Conservation (phyloP, 2,329 filamentous ascomycete genomes). For the Apiospora koreana region DNA sequence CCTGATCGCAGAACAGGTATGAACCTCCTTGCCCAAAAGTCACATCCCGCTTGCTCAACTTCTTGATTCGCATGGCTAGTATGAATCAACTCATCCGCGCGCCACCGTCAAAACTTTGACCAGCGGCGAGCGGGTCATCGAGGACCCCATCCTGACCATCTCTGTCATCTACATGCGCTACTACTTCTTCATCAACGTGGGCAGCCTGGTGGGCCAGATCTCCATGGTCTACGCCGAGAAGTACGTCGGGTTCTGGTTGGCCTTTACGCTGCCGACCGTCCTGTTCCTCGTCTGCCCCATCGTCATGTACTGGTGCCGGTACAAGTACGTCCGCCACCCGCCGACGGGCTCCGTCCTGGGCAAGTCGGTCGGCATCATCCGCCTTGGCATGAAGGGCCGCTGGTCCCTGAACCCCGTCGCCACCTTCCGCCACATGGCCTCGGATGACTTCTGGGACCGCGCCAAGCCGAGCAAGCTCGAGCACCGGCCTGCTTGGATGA, state of each 20-base stretch:
- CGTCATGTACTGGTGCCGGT: conserved; percentile 61
- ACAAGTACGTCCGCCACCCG: conserved; percentile 60
- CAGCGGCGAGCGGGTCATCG: conserved; percentile 59
- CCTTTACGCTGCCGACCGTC: conserved; percentile 67
- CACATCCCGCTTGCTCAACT: background rate
- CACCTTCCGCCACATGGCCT: conserved; percentile 24
- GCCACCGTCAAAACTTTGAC: conserved; percentile 49
- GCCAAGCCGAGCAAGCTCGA: conserved; percentile 68
- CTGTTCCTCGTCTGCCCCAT: conserved; percentile 64
- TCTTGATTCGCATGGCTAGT: conserved; percentile 20
- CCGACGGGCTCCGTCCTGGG: conserved; percentile 38
- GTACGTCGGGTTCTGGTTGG: conserved; percentile 74
- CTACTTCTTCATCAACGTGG: conserved; percentile 70
- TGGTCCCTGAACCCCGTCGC: conserved; percentile 61
- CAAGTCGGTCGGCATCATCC: conserved; percentile 65
- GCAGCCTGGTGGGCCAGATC: conserved; percentile 61
- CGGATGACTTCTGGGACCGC: conserved; percentile 64
- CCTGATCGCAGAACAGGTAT: conserved; percentile 60
- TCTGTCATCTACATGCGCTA: conserved; percentile 63
- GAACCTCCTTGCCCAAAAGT: background rate
- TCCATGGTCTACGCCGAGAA: conserved; percentile 74
- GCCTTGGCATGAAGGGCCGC: conserved; percentile 62
- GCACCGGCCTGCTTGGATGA: conserved; percentile 68
- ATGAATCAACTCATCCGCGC: conserved; percentile 45
- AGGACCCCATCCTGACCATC: conserved; percentile 59